Percentiles rank a stretch among this genome's conserved stretches.
These are phyloP conservation scores for Kluyveromyces lactis DNA, from an alignment of 805 yeast species.

Conservation along the genomic window DNA sequence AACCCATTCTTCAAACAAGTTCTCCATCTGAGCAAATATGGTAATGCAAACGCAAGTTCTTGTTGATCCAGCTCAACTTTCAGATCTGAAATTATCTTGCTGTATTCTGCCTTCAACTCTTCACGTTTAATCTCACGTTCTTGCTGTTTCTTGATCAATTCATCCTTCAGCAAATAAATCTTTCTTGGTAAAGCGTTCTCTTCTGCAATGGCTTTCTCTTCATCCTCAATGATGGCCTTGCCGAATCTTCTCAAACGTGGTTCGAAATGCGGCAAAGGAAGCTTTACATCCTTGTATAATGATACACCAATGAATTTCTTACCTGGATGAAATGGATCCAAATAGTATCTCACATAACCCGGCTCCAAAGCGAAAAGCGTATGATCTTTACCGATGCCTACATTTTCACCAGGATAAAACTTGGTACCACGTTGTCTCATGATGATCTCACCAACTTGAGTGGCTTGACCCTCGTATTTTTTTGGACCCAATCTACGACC, in stretches of 20 bases:
- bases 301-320: slow-evolving; percentile 89
- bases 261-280: slow-evolving; percentile 88
- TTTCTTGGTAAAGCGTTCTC: slow-evolving; percentile 57
- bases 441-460: slow-evolving; percentile 76
- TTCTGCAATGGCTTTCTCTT: slow-evolving; percentile 45
- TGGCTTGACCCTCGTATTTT: slow-evolving; percentile 65
- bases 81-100: slow-evolving; percentile 16
- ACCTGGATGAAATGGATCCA: slow-evolving; percentile 94
- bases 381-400: slow-evolving; percentile 85
- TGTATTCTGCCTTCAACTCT: slow-evolving; percentile 25
- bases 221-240: slow-evolving; percentile 43
- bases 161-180: slow-evolving; percentile 49
- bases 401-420: slow-evolving; percentile 91
- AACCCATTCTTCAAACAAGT: slow-evolving; percentile 55
- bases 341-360: slow-evolving; percentile 83
- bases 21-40: slow-evolving; percentile 47
- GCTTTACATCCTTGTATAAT: slow-evolving; percentile 46
- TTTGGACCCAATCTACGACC: slow-evolving; percentile 94
- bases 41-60: slow-evolving; percentile 31
- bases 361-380: slow-evolving; percentile 88
- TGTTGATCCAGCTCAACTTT: slow-evolving; percentile 26
- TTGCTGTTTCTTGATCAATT: slow-evolving; percentile 34
- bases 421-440: slow-evolving; percentile 93
- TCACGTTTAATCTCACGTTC: slow-evolving; percentile 36
- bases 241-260: slow-evolving; percentile 87